Evolutionary conservation across 495 filamentous ascomycete genomes (phyloP), one percentile per base, ranked within the genome.

Genomic region (Neurospora cerealis): DNA sequence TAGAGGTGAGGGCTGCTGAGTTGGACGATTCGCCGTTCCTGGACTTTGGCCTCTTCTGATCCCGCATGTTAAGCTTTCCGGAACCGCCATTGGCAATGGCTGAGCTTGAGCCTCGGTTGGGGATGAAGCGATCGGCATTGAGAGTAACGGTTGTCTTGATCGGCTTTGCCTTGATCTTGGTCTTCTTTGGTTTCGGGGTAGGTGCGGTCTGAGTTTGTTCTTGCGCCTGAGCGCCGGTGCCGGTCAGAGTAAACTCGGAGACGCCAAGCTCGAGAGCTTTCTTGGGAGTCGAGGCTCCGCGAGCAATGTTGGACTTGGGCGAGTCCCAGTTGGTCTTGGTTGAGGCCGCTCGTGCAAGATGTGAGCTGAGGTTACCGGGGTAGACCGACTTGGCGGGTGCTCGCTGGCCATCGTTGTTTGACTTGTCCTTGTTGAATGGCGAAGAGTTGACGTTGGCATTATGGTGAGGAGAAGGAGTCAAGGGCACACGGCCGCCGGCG

Each of bases 121-220:
- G 96, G 76, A 99, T 98, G 86, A 98, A 99, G 60, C 96, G 91
- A 79, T 99, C 96, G n/a, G 89, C 94, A 37, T 90, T 90, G 79
- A 96, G 93, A 69, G 89, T 90, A 66, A 96, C 82, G 1, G 94
- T 93, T 2, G 93, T 95, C 88, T 95, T 96, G 81, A 83, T 83
- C 7, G 91, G 82, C 76, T 93, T 90, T 73, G 90, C 80, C 34
- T 92, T 88, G 69, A 89, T 84, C 9, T 89, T 79, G 28, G 48
- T 82, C 80, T 91, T 91, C 76, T 91, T 77, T 6, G 87, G 77
- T 75, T 91, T 90, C 78, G 86, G 84, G n/a, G 88, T 92, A 15
- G 89, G 87, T 17, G 95, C 92, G 21, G 92, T 92, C 81, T 94
- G 92, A 71, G 83, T 83, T 41, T 87, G 54, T 19, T 66, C 54